A percentile compares a stretch with the other conserved stretches of the same genome.
These are phyloP conservation scores for Ogataea hybrid DNA, from an alignment of 1,139 yeast species.

Conservation along the genomic window DNA sequence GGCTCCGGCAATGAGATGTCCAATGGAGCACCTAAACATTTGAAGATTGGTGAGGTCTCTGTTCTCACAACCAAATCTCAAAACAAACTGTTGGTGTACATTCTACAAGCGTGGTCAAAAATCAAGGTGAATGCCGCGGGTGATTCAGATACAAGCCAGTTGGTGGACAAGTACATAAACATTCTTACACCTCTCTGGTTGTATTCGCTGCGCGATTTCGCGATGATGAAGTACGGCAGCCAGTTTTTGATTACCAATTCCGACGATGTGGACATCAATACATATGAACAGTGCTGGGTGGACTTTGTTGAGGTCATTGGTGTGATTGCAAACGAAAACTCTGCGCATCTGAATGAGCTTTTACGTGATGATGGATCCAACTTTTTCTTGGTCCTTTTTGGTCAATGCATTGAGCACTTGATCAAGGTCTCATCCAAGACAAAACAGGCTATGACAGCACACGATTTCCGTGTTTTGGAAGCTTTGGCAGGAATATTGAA, in stretches of 20 bases:
- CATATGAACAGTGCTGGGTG: slow-evolving; percentile 72
- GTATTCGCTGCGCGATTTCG: slow-evolving; percentile 68
- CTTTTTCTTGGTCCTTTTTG: slow-evolving; percentile 77
- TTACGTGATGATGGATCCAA: slow-evolving; percentile 65
- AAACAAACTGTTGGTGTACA: slow-evolving; percentile 63
- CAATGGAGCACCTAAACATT: slow-evolving; percentile 22
- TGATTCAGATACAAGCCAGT: slow-evolving; percentile 35
- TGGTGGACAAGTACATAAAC: slow-evolving; percentile 58
- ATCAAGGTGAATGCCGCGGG: slow-evolving; percentile 46
- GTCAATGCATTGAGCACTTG: slow-evolving; percentile 79
- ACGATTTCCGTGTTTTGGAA: slow-evolving; percentile 30
- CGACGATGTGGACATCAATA: slow-evolving; percentile 48
- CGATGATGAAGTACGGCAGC: slow-evolving; percentile 59
- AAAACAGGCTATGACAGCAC: slow-evolving; percentile 7
- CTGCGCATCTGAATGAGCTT: slow-evolving; percentile 40
- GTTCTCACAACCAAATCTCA: slow-evolving; percentile 48
- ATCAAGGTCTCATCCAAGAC: slow-evolving; percentile 39
- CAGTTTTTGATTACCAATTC: slow-evolving; percentile 26
- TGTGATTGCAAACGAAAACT: slow-evolving; percentile 55
- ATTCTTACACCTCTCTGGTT: slow-evolving; percentile 79
- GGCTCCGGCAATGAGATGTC: slow-evolving; percentile 20
- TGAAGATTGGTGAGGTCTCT: slow-evolving; percentile 39
- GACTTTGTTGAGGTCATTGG: slow-evolving; percentile 79
- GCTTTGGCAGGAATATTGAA: slow-evolving; percentile 60
- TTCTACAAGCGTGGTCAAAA: slow-evolving; percentile 88